phyloP scores from a whole-genome alignment of 73 alveolate species.

The Paramecium tetraurelia region DNA sequence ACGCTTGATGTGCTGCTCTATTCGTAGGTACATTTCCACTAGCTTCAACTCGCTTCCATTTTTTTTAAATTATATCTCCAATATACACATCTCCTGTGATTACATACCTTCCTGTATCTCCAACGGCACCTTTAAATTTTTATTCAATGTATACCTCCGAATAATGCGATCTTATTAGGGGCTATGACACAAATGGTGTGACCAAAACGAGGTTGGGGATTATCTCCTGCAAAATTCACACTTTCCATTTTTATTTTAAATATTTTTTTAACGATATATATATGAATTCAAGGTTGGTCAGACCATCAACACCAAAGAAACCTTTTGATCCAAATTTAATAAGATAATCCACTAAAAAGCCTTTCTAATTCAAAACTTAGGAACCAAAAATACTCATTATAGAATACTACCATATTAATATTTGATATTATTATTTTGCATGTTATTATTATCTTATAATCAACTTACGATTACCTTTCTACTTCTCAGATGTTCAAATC shows the following conservation, averaged over 20 bases:
- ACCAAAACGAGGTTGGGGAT: conserved; percentile 84
- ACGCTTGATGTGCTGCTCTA: conserved; percentile 66
- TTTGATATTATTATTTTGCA: not conserved
- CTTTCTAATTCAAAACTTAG: not conserved
- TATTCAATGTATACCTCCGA: conserved; percentile 63
- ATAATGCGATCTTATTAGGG: conserved; percentile 79
- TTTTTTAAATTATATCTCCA: conserved; percentile 70
- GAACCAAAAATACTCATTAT: not conserved
- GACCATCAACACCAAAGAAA: not conserved
- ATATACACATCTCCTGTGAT: conserved; percentile 99
- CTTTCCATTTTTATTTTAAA: not conserved
- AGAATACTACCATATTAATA: not conserved
- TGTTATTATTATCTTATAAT: not conserved
- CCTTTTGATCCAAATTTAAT: not conserved
- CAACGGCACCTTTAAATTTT: conserved; percentile 75
- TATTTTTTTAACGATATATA: not conserved
- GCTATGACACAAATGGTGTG: conserved; percentile 95
- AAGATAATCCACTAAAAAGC: not conserved
- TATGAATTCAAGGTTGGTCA: not conserved
- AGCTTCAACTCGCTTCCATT: conserved; percentile 84
- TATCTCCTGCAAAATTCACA: not conserved
- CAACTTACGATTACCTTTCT: not conserved
- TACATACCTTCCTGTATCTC: conserved; percentile 95
- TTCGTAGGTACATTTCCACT: conserved; percentile 61
- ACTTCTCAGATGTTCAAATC: not conserved